Conservation (phyloP, 306 rosid species). For the Medicago ruthenica region DNA sequence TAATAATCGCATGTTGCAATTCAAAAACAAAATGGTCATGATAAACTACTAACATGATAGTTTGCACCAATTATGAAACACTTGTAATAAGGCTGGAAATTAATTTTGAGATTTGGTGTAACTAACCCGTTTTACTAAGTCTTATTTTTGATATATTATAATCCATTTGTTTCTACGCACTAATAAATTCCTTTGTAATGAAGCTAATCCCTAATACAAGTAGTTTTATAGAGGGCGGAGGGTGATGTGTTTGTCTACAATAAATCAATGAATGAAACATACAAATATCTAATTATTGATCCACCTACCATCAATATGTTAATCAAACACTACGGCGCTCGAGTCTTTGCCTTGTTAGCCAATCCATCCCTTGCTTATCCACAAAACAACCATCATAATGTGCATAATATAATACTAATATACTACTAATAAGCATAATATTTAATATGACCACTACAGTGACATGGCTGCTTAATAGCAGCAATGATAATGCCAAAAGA, state of each 20-base stretch:
- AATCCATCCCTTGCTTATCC: conserved; percentile 71
- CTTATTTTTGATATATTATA: conserved; percentile 47
- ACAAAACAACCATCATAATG: conserved; percentile 42
- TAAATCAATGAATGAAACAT: conserved; percentile 35
- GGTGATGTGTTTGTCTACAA: conserved; percentile 38
- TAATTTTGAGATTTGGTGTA: conserved; percentile 73
- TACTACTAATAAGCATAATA: not conserved
- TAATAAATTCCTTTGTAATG: conserved; percentile 12
- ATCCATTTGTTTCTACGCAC: conserved; percentile 41
- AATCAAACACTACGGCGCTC: conserved; percentile 48
- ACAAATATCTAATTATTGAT: conserved; percentile 38
- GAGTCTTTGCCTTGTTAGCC: conserved; percentile 57
- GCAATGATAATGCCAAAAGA: not conserved
- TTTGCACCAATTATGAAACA: conserved; percentile 38
- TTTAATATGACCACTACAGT: not conserved
- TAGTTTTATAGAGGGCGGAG: conserved; percentile 7
- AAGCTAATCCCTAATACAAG: conserved; percentile 3
- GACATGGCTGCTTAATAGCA: not conserved
- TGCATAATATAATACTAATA: not conserved
- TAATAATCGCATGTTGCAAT: not conserved
- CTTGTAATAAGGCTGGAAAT: conserved; percentile 42
- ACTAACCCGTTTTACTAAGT: conserved; percentile 56
- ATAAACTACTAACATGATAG: conserved; percentile 16
- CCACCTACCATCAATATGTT: conserved; percentile 43
- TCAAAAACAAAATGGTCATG: not conserved